Conservation (phyloP, 140 eudicot species). For the Anethum foeniculum region DNA sequence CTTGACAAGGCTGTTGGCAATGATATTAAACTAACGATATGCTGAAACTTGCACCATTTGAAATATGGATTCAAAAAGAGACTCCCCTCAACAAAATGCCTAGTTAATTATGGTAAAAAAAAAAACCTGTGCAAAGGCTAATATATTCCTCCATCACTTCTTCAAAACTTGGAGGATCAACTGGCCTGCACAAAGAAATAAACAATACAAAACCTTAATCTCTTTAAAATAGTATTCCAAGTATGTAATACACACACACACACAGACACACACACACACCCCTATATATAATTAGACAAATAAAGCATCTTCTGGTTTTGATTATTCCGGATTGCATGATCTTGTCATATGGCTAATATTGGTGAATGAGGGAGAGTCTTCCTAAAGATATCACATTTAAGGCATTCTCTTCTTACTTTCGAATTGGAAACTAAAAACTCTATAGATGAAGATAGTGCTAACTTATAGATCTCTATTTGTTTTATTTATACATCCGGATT, state of each 20-base stretch:
- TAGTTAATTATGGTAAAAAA: neutral
- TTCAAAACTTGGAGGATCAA: conserved; percentile 47
- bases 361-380: neutral
- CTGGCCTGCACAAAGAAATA: conserved; percentile 51
- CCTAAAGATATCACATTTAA: neutral
- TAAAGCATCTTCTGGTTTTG: neutral
- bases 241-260: too few relatives aligned
- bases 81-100: too few relatives aligned
- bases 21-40: neutral
- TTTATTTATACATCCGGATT: too few relatives aligned
- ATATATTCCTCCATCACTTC: conserved; percentile 64
- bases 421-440: too few relatives aligned
- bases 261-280: too few relatives aligned
- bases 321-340: neutral
- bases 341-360: neutral
- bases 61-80: neutral
- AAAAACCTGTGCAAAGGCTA: conserved; percentile 71
- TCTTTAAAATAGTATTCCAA: neutral
- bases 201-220: neutral
- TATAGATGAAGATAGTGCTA: too few relatives aligned
- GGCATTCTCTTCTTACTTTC: neutral
- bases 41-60: conserved; percentile 4
- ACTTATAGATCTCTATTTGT: neutral
- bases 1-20: conserved; percentile 50
- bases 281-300: neutral